Evolutionary conservation across 768 basidiomycete species (phyloP).

Genomic region (Auriscalpium microsporum): DNA sequence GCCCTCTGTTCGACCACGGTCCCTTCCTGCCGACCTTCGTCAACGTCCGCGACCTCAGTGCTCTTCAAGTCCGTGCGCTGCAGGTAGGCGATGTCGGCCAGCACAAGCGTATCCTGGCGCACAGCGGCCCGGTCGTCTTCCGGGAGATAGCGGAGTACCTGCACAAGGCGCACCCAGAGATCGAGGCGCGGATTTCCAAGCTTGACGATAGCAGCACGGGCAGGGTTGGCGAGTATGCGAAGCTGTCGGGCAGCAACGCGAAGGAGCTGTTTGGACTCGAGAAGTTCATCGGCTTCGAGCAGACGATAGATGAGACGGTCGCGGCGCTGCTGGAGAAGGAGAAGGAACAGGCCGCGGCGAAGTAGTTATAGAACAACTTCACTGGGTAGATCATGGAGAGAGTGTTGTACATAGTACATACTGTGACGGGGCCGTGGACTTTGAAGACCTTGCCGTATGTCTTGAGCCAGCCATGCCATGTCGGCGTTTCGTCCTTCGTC

Average conservation of each 20-base stretch:
- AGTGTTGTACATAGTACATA: not conserved
- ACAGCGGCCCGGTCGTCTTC: not conserved
- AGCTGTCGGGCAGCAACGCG: not conserved
- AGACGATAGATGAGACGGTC: not conserved
- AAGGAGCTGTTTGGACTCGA: not conserved
- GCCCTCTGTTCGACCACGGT: not conserved
- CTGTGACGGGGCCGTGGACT: too few relatives aligned
- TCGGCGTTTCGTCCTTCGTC: too few relatives aligned
- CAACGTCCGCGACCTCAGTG: not conserved
- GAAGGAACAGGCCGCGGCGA: not conserved
- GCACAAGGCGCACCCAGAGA: not conserved
- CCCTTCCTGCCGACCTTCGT: not conserved
- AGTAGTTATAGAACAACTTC: not conserved
- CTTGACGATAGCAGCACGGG: not conserved
- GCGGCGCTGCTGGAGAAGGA: not conserved
- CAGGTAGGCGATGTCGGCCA: not conserved
- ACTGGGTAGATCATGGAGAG: not conserved
- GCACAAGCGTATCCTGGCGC: not conserved
- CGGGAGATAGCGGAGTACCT: not conserved
- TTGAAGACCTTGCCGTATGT: too few relatives aligned
- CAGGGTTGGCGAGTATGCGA: not conserved
- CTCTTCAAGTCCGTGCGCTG: not conserved
- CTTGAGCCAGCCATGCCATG: too few relatives aligned
- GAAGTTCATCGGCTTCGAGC: not conserved
- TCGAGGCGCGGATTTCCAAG: not conserved